phyloP scores from a whole-genome alignment of 108 stramenopile species.

The Epithemia pelagica region DNA sequence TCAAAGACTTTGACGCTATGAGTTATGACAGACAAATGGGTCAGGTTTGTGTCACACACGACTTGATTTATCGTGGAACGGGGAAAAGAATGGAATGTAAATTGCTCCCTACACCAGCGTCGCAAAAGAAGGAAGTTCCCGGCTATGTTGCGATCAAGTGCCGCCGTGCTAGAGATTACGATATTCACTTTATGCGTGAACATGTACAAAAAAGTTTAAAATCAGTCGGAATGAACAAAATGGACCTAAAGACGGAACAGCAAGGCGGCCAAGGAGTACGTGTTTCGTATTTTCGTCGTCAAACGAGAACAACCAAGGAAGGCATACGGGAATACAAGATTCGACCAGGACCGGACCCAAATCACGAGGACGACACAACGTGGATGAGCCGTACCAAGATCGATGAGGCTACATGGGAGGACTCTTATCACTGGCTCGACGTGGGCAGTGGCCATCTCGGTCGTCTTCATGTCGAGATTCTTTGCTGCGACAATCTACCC shows the following conservation, averaged over 20 bases:
- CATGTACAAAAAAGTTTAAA: slow-evolving; percentile 8
- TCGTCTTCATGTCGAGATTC: slow-evolving; percentile 52
- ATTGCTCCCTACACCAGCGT: slow-evolving; percentile 16
- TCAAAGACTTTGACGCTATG: slow-evolving; percentile 61
- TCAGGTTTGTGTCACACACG: slow-evolving; percentile 31
- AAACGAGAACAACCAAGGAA: not conserved
- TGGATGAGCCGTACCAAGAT: slow-evolving; percentile 63
- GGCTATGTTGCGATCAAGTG: slow-evolving; percentile 59
- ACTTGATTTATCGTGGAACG: slow-evolving; percentile 35
- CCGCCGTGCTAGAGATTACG: slow-evolving; percentile 56
- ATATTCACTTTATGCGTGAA: slow-evolving; percentile 58
- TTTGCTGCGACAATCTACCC: slow-evolving; percentile 57
- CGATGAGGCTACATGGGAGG: slow-evolving; percentile 33
- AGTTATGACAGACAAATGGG: slow-evolving; percentile 46
- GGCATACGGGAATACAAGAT: slow-evolving; percentile 28
- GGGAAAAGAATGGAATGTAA: slow-evolving; percentile 60
- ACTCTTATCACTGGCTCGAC: slow-evolving; percentile 54
- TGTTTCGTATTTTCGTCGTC: not conserved
- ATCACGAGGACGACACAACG: slow-evolving; percentile 40
- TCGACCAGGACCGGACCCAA: slow-evolving; percentile 64
- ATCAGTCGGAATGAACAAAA: no score
- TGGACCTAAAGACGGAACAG: no score
- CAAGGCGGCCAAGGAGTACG: not conserved
- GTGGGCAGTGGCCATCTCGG: slow-evolving; percentile 59
- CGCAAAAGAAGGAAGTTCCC: slow-evolving; percentile 9